Evolutionary conservation across 495 filamentous ascomycete genomes (phyloP).

Genomic region (Neurospora tetrasperma): DNA sequence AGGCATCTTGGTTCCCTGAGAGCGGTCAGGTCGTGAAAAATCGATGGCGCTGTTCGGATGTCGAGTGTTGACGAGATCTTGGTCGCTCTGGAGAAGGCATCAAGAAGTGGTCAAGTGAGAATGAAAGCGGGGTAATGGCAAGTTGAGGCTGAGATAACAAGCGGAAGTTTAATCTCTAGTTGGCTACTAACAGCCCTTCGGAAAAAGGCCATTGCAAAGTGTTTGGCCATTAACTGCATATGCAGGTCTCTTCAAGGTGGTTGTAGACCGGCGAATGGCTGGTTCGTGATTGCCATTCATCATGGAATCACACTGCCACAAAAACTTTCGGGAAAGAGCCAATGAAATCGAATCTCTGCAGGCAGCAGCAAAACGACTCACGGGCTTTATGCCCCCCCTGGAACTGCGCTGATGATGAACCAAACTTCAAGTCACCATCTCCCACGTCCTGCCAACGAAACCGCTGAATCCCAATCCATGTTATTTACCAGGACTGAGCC

Average conservation of each 20-base stretch:
- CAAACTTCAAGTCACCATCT: neutral
- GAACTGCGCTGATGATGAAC: no score
- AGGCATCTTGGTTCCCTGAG: neutral
- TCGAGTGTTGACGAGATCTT: neutral
- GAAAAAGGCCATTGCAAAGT: no score
- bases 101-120: neutral
- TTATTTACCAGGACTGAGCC: neutral
- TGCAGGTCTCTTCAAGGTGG: neutral
- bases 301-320: neutral
- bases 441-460: neutral
- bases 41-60: neutral
- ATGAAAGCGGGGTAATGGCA: neutral
- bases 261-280: no score
- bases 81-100: neutral
- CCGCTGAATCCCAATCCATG: neutral
- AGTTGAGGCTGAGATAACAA: neutral
- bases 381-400: neutral
- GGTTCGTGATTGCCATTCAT: neutral
- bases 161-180: neutral
- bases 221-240: neutral
- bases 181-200: neutral
- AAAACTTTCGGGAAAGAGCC: neutral
- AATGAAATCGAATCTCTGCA: neutral
- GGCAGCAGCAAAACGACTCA: neutral
- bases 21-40: neutral